Evolutionary conservation across 2,329 filamentous ascomycete genomes (phyloP).

Genomic region (Sporothrix humicola): DNA sequence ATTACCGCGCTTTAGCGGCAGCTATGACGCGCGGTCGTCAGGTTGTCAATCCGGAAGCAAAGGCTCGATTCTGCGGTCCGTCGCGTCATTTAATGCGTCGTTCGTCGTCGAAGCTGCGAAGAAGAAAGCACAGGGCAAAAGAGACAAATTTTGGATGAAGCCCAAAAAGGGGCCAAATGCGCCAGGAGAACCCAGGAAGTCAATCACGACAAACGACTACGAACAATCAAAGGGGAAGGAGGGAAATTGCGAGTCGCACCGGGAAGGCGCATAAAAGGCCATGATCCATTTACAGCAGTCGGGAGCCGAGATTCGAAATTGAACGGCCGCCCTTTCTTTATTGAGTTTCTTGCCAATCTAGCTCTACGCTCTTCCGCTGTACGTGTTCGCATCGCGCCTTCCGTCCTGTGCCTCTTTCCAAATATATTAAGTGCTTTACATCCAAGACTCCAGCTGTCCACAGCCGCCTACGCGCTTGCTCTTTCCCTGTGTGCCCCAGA

Average conservation of each 20-base stretch:
- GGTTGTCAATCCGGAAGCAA: not conserved
- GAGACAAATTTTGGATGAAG: not conserved
- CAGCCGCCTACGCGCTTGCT: not conserved
- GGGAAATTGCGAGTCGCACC: conserved; percentile 1
- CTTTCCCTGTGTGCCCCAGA: not conserved
- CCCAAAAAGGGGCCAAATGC: not conserved
- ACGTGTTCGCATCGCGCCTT: conserved; percentile 11
- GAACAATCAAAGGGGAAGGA: not conserved
- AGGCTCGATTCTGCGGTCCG: not conserved
- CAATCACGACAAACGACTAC: not conserved
- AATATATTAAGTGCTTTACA: not conserved
- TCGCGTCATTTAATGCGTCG: not conserved
- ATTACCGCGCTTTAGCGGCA: conserved; percentile 12
- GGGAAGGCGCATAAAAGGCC: conserved; percentile 20
- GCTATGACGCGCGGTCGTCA: conserved; percentile 21
- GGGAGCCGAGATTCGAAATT: conserved; percentile 14
- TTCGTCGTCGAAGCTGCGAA: not conserved
- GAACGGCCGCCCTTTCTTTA: conserved; percentile 17
- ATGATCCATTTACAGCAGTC: conserved; percentile 12
- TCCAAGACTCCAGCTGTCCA: not conserved
- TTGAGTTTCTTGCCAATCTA: not conserved
- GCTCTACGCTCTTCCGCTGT: no score
- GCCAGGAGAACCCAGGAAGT: not conserved
- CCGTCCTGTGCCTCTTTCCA: conserved; percentile 1
- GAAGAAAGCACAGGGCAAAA: not conserved